Base-by-base conservation (phyloP, 257 asterid genomes). In the Fraxinus americana region DNA sequence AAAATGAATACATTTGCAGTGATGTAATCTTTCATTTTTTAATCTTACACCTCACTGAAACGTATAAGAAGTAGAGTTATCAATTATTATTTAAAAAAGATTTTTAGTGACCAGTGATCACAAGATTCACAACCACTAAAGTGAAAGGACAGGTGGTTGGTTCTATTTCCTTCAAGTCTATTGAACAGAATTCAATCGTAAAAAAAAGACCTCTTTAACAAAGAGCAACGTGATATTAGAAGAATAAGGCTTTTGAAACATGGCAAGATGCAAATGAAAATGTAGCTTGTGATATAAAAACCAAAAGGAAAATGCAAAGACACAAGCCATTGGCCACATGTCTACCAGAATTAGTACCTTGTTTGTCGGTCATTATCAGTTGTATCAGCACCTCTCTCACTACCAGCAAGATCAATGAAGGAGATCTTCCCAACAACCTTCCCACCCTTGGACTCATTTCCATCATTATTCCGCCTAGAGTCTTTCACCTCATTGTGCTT, bases 371-470 rank as follows among this genome's bases (percentile, higher is more conserved):
- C 97, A 85, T 93, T 96, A 86, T 96, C 98, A 48, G 99, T 96
- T 11, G 99, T 96, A 85, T 96, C 99, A 34, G 97, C 99, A 79
- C 99, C 97, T 84, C 99, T 92, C 85, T 93, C 99, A 76, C 99
- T 96, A 67, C 99, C 97, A 78, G 99, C 97, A 83, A 96, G 98
- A 87, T 93, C 99, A 86, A 96, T 93, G 80, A 93, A 96, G 81
- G 99, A 96, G 73, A 96, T 90, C 85, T 96, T 93, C 83, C 98
- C 97, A 1, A 96, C 96, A 74, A 93, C 94, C 87, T 88, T 96
- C 83, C 96, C 98, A 63, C 69, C 74, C 83, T 86, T 90, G 73
- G 94, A 75, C 36, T 92, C 97, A 87, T 93, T 93, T 80, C 43
- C 94, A 71, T 91, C 99, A 83, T 83, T 88, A 63, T 86, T 90